Base-by-base conservation (phyloP, 2,329 filamentous ascomycete genomes). In the Cordyceps cateniannulata region DNA sequence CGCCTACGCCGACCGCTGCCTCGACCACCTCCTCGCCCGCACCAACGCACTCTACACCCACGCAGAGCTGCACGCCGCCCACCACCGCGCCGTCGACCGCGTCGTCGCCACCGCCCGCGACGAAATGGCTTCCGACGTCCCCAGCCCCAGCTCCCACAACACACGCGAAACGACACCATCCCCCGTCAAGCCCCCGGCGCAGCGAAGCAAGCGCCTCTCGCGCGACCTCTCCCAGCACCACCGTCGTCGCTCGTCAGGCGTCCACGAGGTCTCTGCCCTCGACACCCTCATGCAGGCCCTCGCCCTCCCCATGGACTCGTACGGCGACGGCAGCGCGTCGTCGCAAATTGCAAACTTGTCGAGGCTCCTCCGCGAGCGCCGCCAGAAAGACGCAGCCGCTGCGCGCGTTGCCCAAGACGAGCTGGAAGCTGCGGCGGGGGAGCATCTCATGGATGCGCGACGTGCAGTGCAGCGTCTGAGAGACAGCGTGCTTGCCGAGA, bases 401-500 rank as follows among this genome's bases (percentile, higher is more conserved):
- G 72, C 74, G 1, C 70, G 67, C 5, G 77, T 74, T 63, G 72
- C 78, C 0, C 82, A 85, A 64, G 75, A 77, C 16, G 75, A 76
- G 0, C 80, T 83, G n/a, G 83, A 85, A 66, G 65, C 64, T 0
- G 70, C 69, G 0, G 71, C 77, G 0, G 71, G 72, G 1, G 68
- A 72, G 0, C 75, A 80, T 10, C 66, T 85, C 0, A 69, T 75
- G 0, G 82, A 85, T 62, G 75, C 77, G 0, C 73, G 75, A 20
- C 68, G 74, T 3, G 82, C 81, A 0, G 66, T 84, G 1, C 77
- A 81, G 63, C 66, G 81, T 9, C 68, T 85, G 18, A 71, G 76
- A 5, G 81, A 83, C 62, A 82, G 78, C 45, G 70, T 85, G 1
- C 70, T 85, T 1, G 79, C 80, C 0, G 82, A 85, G 65, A 82